phyloP scores from a whole-genome alignment of 257 asterid genomes.

The Cruciata laevipes region DNA sequence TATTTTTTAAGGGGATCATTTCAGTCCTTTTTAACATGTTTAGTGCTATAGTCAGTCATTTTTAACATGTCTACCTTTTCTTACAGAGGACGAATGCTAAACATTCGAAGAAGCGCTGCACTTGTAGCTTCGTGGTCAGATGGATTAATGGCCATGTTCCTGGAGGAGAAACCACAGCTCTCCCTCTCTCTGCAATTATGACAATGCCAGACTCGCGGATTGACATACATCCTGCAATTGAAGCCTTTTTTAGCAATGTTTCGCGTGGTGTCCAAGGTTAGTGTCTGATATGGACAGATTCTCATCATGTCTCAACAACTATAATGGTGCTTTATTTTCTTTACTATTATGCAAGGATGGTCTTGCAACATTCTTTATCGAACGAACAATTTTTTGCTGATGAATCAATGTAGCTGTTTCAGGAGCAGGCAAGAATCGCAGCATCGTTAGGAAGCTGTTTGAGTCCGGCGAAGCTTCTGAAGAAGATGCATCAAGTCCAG shows the following conservation, averaged over 20 bases:
- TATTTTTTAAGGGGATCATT: too few relatives aligned
- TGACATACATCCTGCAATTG: conserved; percentile 41
- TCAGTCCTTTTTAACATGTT: too few relatives aligned
- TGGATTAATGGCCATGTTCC: conserved; percentile 32
- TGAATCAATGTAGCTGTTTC: conserved; percentile 37
- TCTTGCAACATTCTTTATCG: not conserved
- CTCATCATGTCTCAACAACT: not conserved
- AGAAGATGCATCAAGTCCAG: too few relatives aligned
- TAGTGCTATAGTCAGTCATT: not conserved
- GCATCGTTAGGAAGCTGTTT: conserved; percentile 30
- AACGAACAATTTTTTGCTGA: too few relatives aligned
- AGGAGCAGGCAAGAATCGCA: too few relatives aligned
- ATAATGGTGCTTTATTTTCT: not conserved
- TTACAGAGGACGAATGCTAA: conserved; percentile 43
- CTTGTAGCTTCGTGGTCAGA: conserved; percentile 52
- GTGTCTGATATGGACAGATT: not conserved
- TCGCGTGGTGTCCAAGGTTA: not conserved
- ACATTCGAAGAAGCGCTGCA: conserved; percentile 56
- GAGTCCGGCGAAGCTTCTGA: too few relatives aligned
- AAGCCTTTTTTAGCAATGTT: conserved; percentile 34
- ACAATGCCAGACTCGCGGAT: conserved; percentile 38
- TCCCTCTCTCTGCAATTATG: conserved; percentile 51
- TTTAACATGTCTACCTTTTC: not conserved
- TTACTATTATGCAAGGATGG: not conserved
- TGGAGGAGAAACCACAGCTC: conserved; percentile 26